Conservation (phyloP, 345 rosid species). For the Gossypium sturtianum region DNA sequence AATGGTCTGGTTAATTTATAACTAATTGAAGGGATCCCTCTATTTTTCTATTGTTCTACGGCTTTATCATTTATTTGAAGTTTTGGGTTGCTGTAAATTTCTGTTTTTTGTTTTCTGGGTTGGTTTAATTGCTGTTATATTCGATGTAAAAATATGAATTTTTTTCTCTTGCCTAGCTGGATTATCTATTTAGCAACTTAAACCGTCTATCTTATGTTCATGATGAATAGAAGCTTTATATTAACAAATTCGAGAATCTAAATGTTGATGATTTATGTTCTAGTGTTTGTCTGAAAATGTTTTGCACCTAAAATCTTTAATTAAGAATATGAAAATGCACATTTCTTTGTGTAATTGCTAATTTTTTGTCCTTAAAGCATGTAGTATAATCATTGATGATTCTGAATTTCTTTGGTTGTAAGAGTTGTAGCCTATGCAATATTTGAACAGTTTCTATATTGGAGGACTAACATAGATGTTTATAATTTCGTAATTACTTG, state of each 20-base stretch:
- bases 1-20: background rate
- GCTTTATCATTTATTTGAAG: background rate
- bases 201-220: background rate
- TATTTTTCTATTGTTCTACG: background rate
- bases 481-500: background rate
- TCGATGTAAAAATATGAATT: background rate
- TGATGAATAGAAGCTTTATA: background rate
- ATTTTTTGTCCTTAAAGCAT: background rate
- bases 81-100: background rate
- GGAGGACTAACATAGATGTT: background rate
- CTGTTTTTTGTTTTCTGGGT: background rate
- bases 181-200: background rate
- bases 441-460: background rate
- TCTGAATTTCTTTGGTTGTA: background rate
- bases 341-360: background rate
- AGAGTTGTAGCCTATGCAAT: background rate
- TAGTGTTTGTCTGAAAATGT: background rate
- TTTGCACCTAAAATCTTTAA: background rate
- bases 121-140: background rate
- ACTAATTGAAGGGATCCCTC: conserved; percentile 1
- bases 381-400: background rate
- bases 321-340: background rate
- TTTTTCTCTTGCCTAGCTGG: background rate
- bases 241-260: background rate
- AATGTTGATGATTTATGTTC: background rate